A percentile compares a stretch with the other conserved stretches of the same genome.
Conservation (phyloP, 1,284 basidiomycete species). For the Microbotryomycetes sp. region DNA sequence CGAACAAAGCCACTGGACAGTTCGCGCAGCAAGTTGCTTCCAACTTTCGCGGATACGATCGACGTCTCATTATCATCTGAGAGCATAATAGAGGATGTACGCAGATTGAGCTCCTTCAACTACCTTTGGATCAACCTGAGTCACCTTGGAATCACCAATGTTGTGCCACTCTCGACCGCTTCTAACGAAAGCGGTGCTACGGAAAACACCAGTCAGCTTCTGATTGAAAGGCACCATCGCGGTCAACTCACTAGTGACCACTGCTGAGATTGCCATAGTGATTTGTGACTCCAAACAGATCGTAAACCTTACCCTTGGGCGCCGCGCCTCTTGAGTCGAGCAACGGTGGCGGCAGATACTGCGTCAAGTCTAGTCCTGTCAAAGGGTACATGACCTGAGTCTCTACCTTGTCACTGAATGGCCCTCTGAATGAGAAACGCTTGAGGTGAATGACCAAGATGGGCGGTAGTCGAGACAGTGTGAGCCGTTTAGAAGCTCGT, state of each 20-base stretch:
- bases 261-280: slow-evolving; percentile 84
- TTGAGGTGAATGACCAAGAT: slow-evolving; percentile 94
- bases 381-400: slow-evolving; percentile 61
- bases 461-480: slow-evolving; percentile 81
- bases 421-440: slow-evolving; percentile 84
- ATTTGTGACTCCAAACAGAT: slow-evolving; percentile 52
- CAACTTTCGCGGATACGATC: no score
- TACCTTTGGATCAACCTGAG: slow-evolving; percentile 13
- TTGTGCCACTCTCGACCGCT: slow-evolving; percentile 33
- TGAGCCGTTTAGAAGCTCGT: slow-evolving; percentile 76
- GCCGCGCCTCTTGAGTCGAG: slow-evolving; percentile 24
- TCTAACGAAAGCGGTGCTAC: slow-evolving; percentile 35
- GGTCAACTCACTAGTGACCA: slow-evolving; percentile 71
- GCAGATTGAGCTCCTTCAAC: slow-evolving; percentile 26
- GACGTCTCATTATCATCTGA: not conserved
- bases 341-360: slow-evolving; percentile 68
- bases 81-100: slow-evolving; percentile 26
- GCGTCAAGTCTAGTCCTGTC: slow-evolving; percentile 74
- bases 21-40: no score
- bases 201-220: not conserved
- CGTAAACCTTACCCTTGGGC: slow-evolving; percentile 42
- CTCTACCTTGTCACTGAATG: slow-evolving; percentile 78
- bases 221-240: not conserved
- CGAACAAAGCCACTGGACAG: no score
- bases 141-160: slow-evolving; percentile 37